phyloP scores from a whole-genome alignment of 495 filamentous ascomycete genomes.

The Hypomontagnella monticulosa region DNA sequence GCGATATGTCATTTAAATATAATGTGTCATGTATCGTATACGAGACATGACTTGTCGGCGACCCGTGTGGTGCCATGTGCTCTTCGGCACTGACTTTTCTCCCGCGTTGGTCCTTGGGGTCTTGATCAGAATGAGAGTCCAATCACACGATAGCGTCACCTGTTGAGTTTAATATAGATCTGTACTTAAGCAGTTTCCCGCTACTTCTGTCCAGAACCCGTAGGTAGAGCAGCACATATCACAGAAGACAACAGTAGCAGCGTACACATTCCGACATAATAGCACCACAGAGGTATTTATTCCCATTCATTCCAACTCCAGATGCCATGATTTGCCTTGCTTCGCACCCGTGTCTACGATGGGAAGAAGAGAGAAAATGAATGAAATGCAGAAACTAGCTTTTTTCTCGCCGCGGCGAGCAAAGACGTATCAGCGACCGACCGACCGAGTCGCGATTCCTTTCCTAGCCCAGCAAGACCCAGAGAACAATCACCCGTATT shows the following conservation, averaged over 20 bases:
- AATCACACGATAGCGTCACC: not conserved
- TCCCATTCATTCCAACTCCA: conserved; percentile 25
- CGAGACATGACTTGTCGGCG: no score
- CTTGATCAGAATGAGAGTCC: no score
- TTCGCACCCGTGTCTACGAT: not conserved
- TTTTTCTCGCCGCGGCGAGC: no score
- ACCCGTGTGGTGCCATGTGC: no score
- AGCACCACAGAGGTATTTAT: conserved; percentile 24
- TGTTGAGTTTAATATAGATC: not conserved
- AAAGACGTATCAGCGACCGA: not conserved
- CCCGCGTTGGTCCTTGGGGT: no score
- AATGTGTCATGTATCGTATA: no score
- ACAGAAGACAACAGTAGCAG: not conserved
- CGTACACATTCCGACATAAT: not conserved
- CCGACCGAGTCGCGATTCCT: conserved; percentile 12
- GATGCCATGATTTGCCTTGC: conserved; percentile 17
- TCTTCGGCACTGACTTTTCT: no score
- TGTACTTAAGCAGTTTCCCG: not conserved
- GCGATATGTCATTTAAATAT: no score
- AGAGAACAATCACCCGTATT: conserved; percentile 8
- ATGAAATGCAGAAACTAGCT: not conserved
- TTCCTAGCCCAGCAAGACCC: conserved; percentile 15
- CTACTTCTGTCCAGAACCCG: no score
- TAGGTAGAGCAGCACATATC: not conserved
- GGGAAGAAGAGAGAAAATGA: not conserved